Evolutionary conservation across 140 eudicot genomes (phyloP).

Genomic region (Anethum foeniculum): DNA sequence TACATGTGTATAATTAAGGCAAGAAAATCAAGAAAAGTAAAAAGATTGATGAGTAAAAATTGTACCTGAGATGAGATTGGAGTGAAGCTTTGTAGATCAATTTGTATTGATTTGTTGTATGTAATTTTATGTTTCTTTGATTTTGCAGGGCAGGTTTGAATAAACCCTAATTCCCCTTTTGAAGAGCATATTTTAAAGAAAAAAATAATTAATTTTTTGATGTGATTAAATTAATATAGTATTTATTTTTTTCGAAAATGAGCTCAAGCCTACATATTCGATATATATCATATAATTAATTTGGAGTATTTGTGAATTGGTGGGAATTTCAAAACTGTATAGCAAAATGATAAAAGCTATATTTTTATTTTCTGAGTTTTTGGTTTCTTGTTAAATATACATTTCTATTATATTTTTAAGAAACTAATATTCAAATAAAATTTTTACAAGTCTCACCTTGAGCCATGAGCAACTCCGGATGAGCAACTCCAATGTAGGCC

Average conservation of each 20-base stretch:
- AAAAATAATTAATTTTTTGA: background rate
- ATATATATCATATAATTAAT: too few relatives aligned
- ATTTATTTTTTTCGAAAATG: too few relatives aligned
- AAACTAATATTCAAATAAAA: too few relatives aligned
- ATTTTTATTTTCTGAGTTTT: too few relatives aligned
- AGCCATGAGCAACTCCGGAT: too few relatives aligned
- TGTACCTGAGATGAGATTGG: background rate
- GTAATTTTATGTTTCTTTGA: too few relatives aligned
- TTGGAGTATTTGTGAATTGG: background rate
- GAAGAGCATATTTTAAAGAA: background rate
- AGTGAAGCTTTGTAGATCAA: background rate
- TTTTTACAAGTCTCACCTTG: too few relatives aligned
- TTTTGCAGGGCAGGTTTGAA: background rate
- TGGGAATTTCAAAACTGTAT: background rate
- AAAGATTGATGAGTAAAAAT: background rate
- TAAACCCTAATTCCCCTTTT: slow-evolving; percentile 2
- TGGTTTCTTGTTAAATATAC: too few relatives aligned
- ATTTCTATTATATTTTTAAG: too few relatives aligned
- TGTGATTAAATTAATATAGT: too few relatives aligned
- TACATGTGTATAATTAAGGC: background rate
- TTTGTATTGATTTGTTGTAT: background rate
- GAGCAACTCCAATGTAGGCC: too few relatives aligned
- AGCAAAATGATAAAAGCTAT: background rate
- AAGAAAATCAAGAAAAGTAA: slow-evolving; percentile 1
- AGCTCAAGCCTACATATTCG: too few relatives aligned